Conservation (phyloP, 495 filamentous ascomycete species). For the Saxispiralis lemnorum region DNA sequence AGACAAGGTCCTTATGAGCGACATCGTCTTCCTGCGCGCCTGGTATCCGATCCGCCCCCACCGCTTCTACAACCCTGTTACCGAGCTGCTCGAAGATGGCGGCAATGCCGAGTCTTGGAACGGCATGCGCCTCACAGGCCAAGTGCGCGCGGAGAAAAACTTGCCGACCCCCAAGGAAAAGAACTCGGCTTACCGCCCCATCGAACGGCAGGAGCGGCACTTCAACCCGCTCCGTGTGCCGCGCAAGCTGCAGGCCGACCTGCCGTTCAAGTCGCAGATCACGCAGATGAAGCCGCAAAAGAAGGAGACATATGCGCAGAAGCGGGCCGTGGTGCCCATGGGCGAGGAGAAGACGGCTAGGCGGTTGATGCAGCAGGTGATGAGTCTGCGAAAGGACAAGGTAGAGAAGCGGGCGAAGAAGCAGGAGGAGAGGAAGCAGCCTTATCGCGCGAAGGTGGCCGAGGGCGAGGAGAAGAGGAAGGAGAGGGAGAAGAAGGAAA, state of each 20-base stretch:
- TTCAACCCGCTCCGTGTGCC: conserved; percentile 93
- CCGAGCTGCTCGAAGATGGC: conserved; percentile 55
- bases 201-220: conserved; percentile 63
- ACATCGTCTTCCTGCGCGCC: conserved; percentile 85
- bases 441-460: conserved; percentile 62
- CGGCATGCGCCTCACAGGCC: conserved; percentile 84
- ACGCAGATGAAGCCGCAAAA: conserved; percentile 58
- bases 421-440: conserved; percentile 67
- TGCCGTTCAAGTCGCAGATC: conserved; percentile 89
- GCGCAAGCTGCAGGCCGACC: conserved; percentile 58
- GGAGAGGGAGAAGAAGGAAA: conserved; percentile 74
- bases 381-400: conserved; percentile 80
- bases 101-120: conserved; percentile 43
- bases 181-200: conserved; percentile 64
- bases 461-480: conserved; percentile 66
- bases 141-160: conserved; percentile 61
- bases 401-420: conserved; percentile 57
- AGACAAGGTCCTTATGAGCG: conserved; percentile 90
- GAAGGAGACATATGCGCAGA: conserved; percentile 79
- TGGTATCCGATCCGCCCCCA: conserved; percentile 94
- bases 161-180: conserved; percentile 59
- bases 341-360: conserved; percentile 77
- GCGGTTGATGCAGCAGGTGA: conserved; percentile 83
- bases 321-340: conserved; percentile 70
- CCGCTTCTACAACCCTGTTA: conserved; percentile 90